These are phyloP conservation scores for Acidomyces sp. DNA, from an alignment of 495 filamentous ascomycete genomes.

Conservation along the genomic window DNA sequence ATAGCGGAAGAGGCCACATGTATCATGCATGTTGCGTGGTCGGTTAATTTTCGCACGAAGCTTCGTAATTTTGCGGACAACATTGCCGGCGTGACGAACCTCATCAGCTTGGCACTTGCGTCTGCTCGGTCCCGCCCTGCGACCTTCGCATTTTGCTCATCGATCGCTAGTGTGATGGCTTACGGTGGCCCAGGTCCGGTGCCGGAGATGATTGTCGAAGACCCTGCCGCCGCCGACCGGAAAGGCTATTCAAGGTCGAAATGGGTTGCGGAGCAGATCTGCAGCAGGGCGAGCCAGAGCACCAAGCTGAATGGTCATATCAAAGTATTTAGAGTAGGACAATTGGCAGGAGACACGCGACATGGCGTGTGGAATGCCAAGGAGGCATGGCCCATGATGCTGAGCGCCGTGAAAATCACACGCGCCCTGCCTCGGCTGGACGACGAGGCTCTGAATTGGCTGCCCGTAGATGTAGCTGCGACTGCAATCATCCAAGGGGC, in stretches of 20 bases:
- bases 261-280: conserved; percentile 48
- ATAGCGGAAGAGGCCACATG: conserved; percentile 34
- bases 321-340: conserved; percentile 41
- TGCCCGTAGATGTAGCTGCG: conserved; percentile 46
- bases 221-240: conserved; percentile 37
- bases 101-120: conserved; percentile 41
- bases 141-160: conserved; percentile 48
- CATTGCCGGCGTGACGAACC: conserved; percentile 39
- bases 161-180: conserved; percentile 34
- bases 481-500: conserved; percentile 34
- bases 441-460: conserved; percentile 39
- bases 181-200: conserved; percentile 21
- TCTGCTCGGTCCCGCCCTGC: conserved; percentile 22
- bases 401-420: conserved; percentile 35
- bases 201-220: conserved; percentile 35
- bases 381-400: conserved; percentile 52
- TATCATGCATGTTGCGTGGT: conserved; percentile 57
- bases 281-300: conserved; percentile 20
- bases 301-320: conserved; percentile 26
- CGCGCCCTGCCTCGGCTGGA: conserved; percentile 41
- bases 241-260: conserved; percentile 52
- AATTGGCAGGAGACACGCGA: conserved; percentile 41
- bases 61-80: conserved; percentile 48
- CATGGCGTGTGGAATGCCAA: conserved; percentile 48
- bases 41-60: conserved; percentile 55